phyloP scores from a whole-genome alignment of 176 grass and related monocot species.

The Saccharum officinarum region DNA sequence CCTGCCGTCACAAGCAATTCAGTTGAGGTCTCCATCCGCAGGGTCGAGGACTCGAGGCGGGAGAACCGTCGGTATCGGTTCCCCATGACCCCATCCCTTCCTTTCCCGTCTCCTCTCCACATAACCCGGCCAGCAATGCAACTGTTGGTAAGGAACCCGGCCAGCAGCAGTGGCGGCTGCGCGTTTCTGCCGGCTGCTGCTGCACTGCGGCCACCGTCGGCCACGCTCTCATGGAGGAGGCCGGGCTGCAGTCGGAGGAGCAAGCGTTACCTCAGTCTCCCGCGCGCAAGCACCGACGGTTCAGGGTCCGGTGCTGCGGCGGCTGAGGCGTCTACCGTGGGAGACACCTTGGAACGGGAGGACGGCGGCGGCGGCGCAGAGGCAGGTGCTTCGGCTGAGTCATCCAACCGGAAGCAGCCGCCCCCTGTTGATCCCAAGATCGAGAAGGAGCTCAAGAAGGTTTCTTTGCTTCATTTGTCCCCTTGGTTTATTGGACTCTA shows the following conservation, averaged over 20 bases:
- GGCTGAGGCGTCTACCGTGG: slow-evolving; percentile 36
- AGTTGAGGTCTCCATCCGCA: neutral
- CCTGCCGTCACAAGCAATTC: too few relatives aligned
- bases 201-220: slow-evolving; percentile 21
- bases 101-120: neutral
- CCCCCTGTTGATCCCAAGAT: slow-evolving; percentile 49
- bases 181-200: slow-evolving; percentile 26
- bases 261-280: neutral
- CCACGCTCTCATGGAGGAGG: neutral
- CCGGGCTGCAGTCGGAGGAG: neutral
- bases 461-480: slow-evolving; percentile 15
- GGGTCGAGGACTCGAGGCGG: neutral
- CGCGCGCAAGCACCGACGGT: slow-evolving; percentile 28
- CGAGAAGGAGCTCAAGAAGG: slow-evolving; percentile 96
- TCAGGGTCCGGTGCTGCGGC: slow-evolving; percentile 37
- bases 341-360: slow-evolving; percentile 28
- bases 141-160: neutral
- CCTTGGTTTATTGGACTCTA: neutral
- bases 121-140: slow-evolving; percentile 29
- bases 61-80: slow-evolving; percentile 40
- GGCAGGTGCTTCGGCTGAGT: slow-evolving; percentile 7
- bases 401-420: slow-evolving; percentile 7
- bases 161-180: slow-evolving; percentile 26
- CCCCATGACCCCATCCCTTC: slow-evolving; percentile 32
- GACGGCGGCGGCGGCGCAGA: neutral